These are phyloP conservation scores for Lophium mytilinum DNA, from an alignment of 495 filamentous ascomycete genomes.

Conservation along the genomic window DNA sequence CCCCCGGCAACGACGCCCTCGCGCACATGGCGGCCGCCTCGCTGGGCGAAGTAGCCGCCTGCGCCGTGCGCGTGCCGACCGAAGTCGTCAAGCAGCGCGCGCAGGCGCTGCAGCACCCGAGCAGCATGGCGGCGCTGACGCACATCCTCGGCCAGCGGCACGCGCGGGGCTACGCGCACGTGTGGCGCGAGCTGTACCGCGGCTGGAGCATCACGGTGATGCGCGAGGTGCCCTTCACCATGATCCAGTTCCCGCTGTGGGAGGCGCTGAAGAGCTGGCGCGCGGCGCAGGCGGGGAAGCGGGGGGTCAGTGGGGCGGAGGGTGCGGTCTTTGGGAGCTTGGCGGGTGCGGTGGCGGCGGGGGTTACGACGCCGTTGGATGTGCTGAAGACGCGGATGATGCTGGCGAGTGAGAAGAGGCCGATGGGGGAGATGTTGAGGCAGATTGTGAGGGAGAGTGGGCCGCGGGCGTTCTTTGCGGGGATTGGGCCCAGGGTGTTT, in stretches of 20 bases:
- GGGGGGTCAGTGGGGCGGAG: slow-evolving; percentile 60
- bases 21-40: slow-evolving; percentile 84
- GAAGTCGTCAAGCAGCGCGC: slow-evolving; percentile 96
- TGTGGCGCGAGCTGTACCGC: slow-evolving; percentile 79
- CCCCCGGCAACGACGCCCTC: slow-evolving; percentile 28
- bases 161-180: slow-evolving; percentile 40
- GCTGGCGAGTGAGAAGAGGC: slow-evolving; percentile 58
- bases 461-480: slow-evolving; percentile 70
- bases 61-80: slow-evolving; percentile 85
- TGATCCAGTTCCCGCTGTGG: slow-evolving; percentile 96
- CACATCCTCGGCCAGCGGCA: slow-evolving; percentile 56
- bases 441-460: slow-evolving; percentile 65
- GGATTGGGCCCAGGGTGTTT: slow-evolving; percentile 77
- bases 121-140: slow-evolving; percentile 52
- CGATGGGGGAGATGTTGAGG: slow-evolving; percentile 50
- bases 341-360: slow-evolving; percentile 79
- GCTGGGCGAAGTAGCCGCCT: slow-evolving; percentile 85
- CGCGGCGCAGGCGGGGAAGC: slow-evolving; percentile 14
- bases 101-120: slow-evolving; percentile 67
- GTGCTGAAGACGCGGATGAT: slow-evolving; percentile 96
- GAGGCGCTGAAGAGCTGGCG: slow-evolving; percentile 70
- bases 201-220: slow-evolving; percentile 87
- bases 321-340: slow-evolving; percentile 80
- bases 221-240: slow-evolving; percentile 93
- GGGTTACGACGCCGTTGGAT: slow-evolving; percentile 85